These are phyloP conservation scores for Apiotrichum mycotoxinovorans DNA, from an alignment of 1,284 basidiomycete genomes.

Conservation along the genomic window DNA sequence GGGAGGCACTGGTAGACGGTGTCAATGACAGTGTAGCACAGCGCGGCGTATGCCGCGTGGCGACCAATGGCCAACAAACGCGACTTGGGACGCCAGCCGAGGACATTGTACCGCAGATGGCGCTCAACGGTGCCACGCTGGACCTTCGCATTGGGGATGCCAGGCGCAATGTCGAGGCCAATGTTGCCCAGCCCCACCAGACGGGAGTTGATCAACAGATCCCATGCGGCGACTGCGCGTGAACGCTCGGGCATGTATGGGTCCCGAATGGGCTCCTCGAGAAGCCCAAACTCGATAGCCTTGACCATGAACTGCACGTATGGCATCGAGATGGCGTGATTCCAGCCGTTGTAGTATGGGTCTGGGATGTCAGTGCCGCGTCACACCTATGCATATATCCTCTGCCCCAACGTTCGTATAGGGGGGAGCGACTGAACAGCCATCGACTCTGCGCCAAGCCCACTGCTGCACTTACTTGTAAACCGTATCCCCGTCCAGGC, in stretches of 20 bases:
- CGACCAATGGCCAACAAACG: constrained; percentile 23
- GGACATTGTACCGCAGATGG: background rate
- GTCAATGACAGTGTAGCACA: constrained; percentile 33
- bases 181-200: constrained; percentile 34
- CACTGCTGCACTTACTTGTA: constrained; percentile 19
- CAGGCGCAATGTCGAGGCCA: constrained; percentile 15
- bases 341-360: constrained; percentile 3
- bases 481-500: constrained; percentile 29
- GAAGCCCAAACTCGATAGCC: constrained; percentile 33
- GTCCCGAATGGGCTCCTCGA: constrained; percentile 29
- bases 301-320: constrained; percentile 13
- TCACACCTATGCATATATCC: background rate
- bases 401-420: background rate
- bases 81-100: constrained; percentile 12
- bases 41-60: constrained; percentile 22
- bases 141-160: constrained; percentile 2
- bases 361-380: background rate
- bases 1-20: constrained; percentile 17
- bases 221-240: constrained; percentile 23
- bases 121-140: background rate
- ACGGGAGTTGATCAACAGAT: constrained; percentile 34
- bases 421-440: too few species aligned
- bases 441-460: background rate
- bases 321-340: constrained; percentile 21
- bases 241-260: constrained; percentile 23